phyloP scores from a whole-genome alignment of 1,284 basidiomycete species.

The Rhodotorula sp. region DNA sequence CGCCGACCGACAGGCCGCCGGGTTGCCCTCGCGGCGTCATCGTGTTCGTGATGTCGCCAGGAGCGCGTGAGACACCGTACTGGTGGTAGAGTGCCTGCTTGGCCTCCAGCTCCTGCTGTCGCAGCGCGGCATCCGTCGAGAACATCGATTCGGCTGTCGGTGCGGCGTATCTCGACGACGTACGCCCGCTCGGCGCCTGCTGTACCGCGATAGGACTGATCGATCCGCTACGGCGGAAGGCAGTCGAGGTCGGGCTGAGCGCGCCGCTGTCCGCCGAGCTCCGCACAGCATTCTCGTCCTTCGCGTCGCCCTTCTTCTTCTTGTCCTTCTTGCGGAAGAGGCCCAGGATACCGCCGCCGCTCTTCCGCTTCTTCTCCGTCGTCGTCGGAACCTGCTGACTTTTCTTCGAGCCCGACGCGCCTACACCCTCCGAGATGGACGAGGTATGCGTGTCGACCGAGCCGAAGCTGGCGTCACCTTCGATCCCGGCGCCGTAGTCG shows the following conservation, averaged over 20 bases:
- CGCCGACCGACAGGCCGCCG: background rate
- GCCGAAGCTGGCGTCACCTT: conserved; percentile 23
- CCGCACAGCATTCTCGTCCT: conserved; percentile 7
- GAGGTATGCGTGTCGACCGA: conserved; percentile 30
- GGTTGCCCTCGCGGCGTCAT: conserved; percentile 27
- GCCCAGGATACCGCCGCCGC: conserved; percentile 64
- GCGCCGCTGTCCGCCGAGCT: conserved; percentile 34
- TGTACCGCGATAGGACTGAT: conserved; percentile 11
- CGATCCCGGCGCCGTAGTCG: background rate
- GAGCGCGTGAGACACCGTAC: conserved; percentile 54
- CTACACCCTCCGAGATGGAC: background rate
- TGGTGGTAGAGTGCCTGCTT: conserved; percentile 85
- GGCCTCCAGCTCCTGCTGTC: conserved; percentile 79
- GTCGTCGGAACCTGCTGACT: conserved; percentile 23
- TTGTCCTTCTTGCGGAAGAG: conserved; percentile 70
- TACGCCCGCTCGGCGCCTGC: conserved; percentile 14
- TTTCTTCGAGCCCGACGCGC: conserved; percentile 10
- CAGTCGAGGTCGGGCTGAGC: background rate
- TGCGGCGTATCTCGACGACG: background rate
- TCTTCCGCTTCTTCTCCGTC: conserved; percentile 63
- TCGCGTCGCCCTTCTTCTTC: conserved; percentile 61
- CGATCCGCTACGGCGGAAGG: conserved; percentile 1
- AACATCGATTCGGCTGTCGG: conserved; percentile 43
- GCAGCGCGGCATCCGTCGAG: conserved; percentile 53
- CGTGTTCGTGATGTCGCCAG: conserved; percentile 42